Evolutionary conservation across 2,329 filamentous ascomycete genomes (phyloP).

Genomic region (Alternaria angustiovoidea): DNA sequence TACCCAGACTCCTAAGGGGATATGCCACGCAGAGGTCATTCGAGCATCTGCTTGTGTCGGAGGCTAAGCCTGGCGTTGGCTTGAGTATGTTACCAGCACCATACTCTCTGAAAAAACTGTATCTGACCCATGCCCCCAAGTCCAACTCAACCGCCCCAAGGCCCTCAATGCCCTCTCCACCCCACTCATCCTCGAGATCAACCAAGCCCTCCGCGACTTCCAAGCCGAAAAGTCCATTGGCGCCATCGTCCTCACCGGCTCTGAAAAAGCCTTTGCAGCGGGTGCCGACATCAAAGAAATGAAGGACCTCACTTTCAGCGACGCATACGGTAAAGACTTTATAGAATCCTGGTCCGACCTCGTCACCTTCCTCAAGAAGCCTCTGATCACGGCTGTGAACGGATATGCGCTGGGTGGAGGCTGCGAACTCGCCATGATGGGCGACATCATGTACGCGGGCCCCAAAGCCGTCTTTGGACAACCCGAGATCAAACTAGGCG

Average conservation of each 20-base stretch:
- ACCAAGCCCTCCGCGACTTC: constrained; percentile 47
- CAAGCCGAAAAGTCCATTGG: constrained; percentile 44
- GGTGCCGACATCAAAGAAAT: constrained; percentile 99
- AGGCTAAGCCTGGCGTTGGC: constrained; percentile 86
- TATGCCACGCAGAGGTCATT: constrained; percentile 64
- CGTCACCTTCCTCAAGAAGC: constrained; percentile 86
- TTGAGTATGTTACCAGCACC: constrained; percentile 69
- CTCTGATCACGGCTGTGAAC: constrained; percentile 91
- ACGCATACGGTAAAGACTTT: constrained; percentile 88
- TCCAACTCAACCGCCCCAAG: constrained; percentile 93
- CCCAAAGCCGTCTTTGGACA: constrained; percentile 89
- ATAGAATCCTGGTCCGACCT: constrained; percentile 94
- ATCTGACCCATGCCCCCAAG: constrained; percentile 57
- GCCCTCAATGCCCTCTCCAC: constrained; percentile 93
- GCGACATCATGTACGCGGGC: constrained; percentile 91
- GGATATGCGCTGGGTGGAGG: constrained; percentile 94
- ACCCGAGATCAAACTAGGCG: constrained; percentile 94
- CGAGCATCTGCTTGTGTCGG: constrained; percentile 82
- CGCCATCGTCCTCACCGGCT: constrained; percentile 78
- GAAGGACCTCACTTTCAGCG: constrained; percentile 87
- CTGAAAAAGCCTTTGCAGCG: constrained; percentile 77
- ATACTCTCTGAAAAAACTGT: not conserved
- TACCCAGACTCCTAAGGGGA: constrained; percentile 64
- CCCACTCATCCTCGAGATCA: constrained; percentile 86
- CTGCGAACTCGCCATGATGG: constrained; percentile 98